These are phyloP conservation scores for Phoma sp. DNA, from an alignment of 2,329 filamentous ascomycete species.

Conservation along the genomic window DNA sequence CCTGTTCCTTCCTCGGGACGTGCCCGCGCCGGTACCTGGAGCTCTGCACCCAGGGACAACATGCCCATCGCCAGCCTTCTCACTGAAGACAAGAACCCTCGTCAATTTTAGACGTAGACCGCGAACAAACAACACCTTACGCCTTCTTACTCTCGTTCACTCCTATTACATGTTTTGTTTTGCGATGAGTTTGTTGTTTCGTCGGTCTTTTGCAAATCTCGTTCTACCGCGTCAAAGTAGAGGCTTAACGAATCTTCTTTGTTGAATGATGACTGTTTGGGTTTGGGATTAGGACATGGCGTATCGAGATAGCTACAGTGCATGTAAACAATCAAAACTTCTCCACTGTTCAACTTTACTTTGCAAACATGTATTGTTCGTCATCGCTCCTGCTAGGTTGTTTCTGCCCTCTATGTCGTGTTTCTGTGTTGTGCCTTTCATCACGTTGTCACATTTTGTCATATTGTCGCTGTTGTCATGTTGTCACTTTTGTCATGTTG, in stretches of 20 bases:
- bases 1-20: conserved; percentile 45
- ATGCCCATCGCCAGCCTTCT: conserved; percentile 50
- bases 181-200: neutral
- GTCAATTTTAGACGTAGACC: conserved; percentile 7
- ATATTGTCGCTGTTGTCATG: no score
- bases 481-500: neutral
- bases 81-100: conserved; percentile 48
- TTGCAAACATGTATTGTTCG: neutral
- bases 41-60: conserved; percentile 46
- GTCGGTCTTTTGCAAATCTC: neutral
- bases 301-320: neutral
- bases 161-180: conserved; percentile 7
- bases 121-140: conserved; percentile 1
- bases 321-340: neutral
- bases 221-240: neutral
- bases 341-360: neutral
- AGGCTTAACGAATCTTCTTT: conserved; percentile 12
- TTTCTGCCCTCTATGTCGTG: no score
- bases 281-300: neutral
- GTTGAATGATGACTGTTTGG: neutral
- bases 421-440: neutral
- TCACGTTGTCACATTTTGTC: neutral
- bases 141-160: conserved; percentile 26
- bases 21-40: conserved; percentile 45
- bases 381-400: no score